Evolutionary conservation across 257 asterid genomes (phyloP).

Genomic region (Solanum pimpinellifolium): DNA sequence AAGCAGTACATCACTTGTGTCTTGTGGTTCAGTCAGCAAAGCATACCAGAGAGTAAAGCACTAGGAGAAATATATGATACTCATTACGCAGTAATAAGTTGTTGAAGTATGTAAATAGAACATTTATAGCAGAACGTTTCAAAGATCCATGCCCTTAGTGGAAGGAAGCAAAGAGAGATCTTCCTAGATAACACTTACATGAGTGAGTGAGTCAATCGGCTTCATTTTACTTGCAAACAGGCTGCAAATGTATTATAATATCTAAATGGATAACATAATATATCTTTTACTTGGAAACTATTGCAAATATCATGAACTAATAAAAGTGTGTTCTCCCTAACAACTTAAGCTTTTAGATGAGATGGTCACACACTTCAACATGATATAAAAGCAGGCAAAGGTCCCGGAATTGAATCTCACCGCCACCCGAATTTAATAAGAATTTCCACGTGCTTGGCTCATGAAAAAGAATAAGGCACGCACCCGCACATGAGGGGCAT

Average conservation of each 20-base stretch:
- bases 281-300: neutral
- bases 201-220: neutral
- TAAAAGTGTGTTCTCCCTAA: neutral
- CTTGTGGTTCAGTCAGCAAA: neutral
- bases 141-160: neutral
- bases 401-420: neutral
- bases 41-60: neutral
- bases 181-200: neutral
- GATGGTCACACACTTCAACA: neutral
- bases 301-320: neutral
- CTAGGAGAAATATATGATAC: neutral
- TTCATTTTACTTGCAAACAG: neutral
- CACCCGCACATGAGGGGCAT: rapidly evolving
- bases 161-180: neutral
- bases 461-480: neutral
- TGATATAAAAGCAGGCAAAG: neutral
- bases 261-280: neutral
- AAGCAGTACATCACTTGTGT: neutral
- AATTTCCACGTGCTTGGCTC: neutral
- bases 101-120: neutral
- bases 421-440: neutral
- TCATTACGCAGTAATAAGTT: neutral
- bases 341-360: neutral
- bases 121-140: neutral
- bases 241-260: neutral